Conservation (phyloP, 441 rosid genomes). For the Capsella rubella region DNA sequence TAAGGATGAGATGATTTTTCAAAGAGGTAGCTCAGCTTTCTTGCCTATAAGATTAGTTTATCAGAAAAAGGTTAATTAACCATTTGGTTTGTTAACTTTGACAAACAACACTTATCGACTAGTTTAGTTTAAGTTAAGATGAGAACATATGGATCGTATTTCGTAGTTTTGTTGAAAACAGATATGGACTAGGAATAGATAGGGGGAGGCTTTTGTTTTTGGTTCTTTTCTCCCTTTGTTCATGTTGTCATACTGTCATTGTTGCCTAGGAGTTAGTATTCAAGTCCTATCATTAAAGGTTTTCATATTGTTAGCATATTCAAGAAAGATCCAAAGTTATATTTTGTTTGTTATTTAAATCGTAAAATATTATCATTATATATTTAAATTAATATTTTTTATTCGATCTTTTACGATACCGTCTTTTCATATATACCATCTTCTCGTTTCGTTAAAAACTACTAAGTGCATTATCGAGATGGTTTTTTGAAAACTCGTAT, state of each 20-base stretch:
- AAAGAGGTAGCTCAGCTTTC: conserved; percentile 44
- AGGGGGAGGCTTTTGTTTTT: background rate
- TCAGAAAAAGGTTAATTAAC: conserved; percentile 30
- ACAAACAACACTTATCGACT: background rate
- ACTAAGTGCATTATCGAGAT: too few species aligned
- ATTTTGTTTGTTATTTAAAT: background rate
- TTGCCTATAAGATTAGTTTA: conserved; percentile 34
- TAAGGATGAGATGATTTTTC: conserved; percentile 40
- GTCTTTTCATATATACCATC: too few species aligned
- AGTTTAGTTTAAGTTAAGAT: conserved; percentile 17
- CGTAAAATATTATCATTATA: background rate
- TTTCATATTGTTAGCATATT: conserved; percentile 20
- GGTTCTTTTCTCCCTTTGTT: background rate
- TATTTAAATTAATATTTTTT: background rate
- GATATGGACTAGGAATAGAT: conserved; percentile 1
- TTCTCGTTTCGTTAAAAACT: too few species aligned
- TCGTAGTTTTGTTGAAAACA: conserved; percentile 26
- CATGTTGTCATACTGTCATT: conserved; percentile 25
- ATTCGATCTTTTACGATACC: background rate
- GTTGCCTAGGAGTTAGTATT: conserved; percentile 32
- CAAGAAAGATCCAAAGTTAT: background rate
- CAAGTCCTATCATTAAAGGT: conserved; percentile 6
- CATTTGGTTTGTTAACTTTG: conserved; percentile 10
- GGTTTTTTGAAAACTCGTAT: too few species aligned
- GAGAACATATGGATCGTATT: conserved; percentile 32